Evolutionary conservation across 2,329 filamentous ascomycete species (phyloP), one percentile per base, ranked within the genome.

Genomic region (Fusarium sp.): DNA sequence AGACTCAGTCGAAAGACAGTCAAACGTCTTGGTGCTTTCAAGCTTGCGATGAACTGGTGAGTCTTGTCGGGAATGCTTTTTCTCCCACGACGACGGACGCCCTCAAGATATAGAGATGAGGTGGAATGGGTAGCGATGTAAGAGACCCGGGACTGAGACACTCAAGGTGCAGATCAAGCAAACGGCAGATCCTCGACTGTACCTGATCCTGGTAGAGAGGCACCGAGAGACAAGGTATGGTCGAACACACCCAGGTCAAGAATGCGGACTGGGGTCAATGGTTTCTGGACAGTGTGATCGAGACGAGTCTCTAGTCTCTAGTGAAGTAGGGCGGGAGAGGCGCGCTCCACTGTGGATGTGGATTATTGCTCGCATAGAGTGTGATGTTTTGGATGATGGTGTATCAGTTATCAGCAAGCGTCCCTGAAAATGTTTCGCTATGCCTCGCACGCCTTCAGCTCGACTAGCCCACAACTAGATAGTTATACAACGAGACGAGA

Each of bases 81-180:
- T 73, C 57, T 66, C 73, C 64, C 72, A 72, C 69, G 60, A 75
- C 68, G 79, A 79, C 74, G 79, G 78, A 78, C 74, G 72, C 74
- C 75, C 74, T 77, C 78, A 82, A 83, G 79, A 82, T 83, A 82
- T 82, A 83, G 72, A 72, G 73, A 72, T 66, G 74, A 77, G 73
- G 70, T 76, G 79, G 79, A 82, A 81, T 82, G 80, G 73, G 72
- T 66, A 66, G 72, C 68, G 66, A 76, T 77, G 74, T 73, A 77
- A 68, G 66, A 75, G 74, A 72, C 73, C 72, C 76, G 69, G 68
- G 59, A 60, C 67, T 80, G 70, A 82, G 80, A 81, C 80, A 82
- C 60, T 44, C 65, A 69, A 76, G 66, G 68, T 75, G 76, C 70
- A 77, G 76, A 80, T 81, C 78, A 77, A 23, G 76, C 72, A 75